These are phyloP conservation scores for Pestalotiopsis fici DNA, from an alignment of 2,329 filamentous ascomycete species.

Conservation along the genomic window DNA sequence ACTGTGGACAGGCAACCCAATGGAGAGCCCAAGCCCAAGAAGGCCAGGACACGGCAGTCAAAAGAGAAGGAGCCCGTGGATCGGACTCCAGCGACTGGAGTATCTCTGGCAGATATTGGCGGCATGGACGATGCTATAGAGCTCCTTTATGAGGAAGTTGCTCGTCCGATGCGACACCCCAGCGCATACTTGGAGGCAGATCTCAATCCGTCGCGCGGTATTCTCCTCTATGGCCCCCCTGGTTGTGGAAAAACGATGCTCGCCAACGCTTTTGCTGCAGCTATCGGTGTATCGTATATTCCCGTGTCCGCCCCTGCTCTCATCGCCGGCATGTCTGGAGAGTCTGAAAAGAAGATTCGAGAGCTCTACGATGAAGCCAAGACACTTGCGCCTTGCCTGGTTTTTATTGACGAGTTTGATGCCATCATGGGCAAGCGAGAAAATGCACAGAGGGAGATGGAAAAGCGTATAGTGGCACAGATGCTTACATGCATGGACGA, in stretches of 20 bases:
- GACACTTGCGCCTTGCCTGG: constrained; percentile 79
- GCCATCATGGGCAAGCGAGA: constrained; percentile 86
- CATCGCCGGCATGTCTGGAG: constrained; percentile 84
- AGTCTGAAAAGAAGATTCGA: constrained; percentile 83
- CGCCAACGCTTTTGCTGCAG: constrained; percentile 76
- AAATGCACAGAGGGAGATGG: constrained; percentile 82
- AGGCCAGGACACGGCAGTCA: constrained; percentile 55
- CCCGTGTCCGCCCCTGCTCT: constrained; percentile 80
- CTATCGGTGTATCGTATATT: constrained; percentile 76
- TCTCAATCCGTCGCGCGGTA: constrained; percentile 71
- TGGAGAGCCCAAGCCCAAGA: constrained; percentile 68
- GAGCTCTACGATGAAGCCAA: constrained; percentile 89
- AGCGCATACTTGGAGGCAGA: constrained; percentile 66
- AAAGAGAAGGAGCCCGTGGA: constrained; percentile 44
- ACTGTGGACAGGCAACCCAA: constrained; percentile 56
- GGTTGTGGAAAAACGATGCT: constrained; percentile 88
- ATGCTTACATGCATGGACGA: constrained; percentile 86
- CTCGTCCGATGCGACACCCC: constrained; percentile 66
- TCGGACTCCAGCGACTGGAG: constrained; percentile 64
- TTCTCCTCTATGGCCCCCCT: constrained; percentile 80
- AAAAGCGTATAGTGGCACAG: constrained; percentile 82
- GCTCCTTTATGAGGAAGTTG: constrained; percentile 8
- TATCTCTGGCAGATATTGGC: constrained; percentile 72
- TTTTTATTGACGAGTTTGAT: constrained; percentile 93
- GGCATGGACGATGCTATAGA: constrained; percentile 73